Percentiles rank a stretch among this genome's conserved stretches.
These are phyloP conservation scores for Annona squamosa DNA, from an alignment of 164 flowering plant species.

Conservation along the genomic window DNA sequence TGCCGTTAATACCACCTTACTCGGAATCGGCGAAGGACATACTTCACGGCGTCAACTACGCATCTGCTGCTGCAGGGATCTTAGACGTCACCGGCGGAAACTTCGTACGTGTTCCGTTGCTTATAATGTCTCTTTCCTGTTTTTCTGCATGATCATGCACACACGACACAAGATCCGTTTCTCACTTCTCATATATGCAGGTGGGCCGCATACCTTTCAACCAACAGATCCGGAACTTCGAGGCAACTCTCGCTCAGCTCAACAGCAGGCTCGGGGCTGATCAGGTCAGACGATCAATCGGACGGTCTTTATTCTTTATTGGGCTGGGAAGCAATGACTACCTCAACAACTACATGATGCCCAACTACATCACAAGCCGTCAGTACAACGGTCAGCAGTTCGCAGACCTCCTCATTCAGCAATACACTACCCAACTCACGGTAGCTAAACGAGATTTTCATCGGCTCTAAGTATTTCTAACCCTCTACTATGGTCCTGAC, in stretches of 20 bases:
- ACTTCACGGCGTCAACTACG: slow-evolving; percentile 81
- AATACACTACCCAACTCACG: slow-evolving; percentile 50
- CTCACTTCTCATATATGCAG: slow-evolving; percentile 22
- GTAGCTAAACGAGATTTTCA: slow-evolving; percentile 21
- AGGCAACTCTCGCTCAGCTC: slow-evolving; percentile 61
- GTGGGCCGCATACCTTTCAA: slow-evolving; percentile 87
- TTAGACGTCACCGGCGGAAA: slow-evolving; percentile 83
- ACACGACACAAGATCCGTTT: background rate
- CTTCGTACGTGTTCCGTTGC: slow-evolving; percentile 40
- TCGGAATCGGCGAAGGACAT: slow-evolving; percentile 47
- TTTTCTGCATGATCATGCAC: background rate
- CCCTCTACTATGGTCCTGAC: background rate
- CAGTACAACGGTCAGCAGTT: slow-evolving; percentile 62
- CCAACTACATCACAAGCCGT: slow-evolving; percentile 57
- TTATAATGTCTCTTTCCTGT: background rate
- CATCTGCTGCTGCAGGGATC: slow-evolving; percentile 96
- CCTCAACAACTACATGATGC: slow-evolving; percentile 96
- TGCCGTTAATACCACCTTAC: slow-evolving; percentile 57
- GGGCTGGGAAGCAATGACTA: slow-evolving; percentile 99
- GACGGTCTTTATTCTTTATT: slow-evolving; percentile 64
- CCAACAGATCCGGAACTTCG: slow-evolving; percentile 73
- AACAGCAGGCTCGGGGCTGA: slow-evolving; percentile 50
- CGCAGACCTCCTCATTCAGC: slow-evolving; percentile 56
- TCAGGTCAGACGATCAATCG: slow-evolving; percentile 33
- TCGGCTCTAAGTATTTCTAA: background rate